Evolutionary conservation across 306 rosid species (phyloP).

Genomic region (Phaseolus lunatus): DNA sequence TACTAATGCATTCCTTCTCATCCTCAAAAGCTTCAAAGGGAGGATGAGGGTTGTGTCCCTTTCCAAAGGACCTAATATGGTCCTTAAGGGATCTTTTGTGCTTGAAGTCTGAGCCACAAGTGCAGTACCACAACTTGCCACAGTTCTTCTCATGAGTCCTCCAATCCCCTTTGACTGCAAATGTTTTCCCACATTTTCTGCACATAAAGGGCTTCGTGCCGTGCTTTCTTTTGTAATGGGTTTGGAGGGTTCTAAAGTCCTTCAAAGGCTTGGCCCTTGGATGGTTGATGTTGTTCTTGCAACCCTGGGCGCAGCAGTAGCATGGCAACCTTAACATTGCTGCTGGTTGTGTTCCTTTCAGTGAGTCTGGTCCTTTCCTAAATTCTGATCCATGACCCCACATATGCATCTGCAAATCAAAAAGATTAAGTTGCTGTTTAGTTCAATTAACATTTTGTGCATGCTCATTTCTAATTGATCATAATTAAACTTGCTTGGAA

Average conservation of each 20-base stretch:
- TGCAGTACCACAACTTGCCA: constrained; percentile 94
- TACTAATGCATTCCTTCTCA: constrained; percentile 73
- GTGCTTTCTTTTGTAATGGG: constrained; percentile 95
- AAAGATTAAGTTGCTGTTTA: not conserved
- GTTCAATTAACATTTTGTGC: not conserved
- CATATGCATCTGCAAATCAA: constrained; percentile 85
- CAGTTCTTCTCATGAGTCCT: constrained; percentile 97
- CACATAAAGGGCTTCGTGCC: constrained; percentile 87
- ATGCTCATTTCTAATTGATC: not conserved
- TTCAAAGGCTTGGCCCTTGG: constrained; percentile 93
- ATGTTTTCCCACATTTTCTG: constrained; percentile 82
- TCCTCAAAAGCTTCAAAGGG: constrained; percentile 65
- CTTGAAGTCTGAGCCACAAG: constrained; percentile 94
- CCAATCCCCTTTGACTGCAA: constrained; percentile 98
- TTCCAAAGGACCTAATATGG: constrained; percentile 84
- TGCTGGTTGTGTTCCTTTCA: constrained; percentile 89
- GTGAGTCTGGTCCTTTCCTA: constrained; percentile 91
- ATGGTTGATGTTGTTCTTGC: constrained; percentile 96
- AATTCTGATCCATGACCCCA: constrained; percentile 98
- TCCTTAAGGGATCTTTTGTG: constrained; percentile 96
- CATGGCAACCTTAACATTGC: constrained; percentile 97
- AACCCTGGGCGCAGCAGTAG: constrained; percentile 90
- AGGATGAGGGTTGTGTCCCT: constrained; percentile 66
- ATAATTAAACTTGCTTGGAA: constrained; percentile 4
- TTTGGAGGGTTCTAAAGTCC: constrained; percentile 94